Conservation (phyloP, 371 early-diverging fungal genomes). For the Rhizopus stolonifer region DNA sequence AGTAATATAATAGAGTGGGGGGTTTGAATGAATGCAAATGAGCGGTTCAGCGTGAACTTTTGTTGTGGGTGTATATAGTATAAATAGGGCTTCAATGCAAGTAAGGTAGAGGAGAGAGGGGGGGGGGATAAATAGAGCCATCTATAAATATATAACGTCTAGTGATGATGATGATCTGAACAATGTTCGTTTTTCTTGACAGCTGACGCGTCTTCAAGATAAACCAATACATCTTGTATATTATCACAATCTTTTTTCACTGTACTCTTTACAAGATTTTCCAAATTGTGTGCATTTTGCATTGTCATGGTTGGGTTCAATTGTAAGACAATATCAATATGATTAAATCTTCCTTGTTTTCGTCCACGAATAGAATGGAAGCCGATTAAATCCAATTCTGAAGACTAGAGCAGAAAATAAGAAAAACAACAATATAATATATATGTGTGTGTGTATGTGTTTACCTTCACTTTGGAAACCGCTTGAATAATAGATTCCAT, state of each 20-base stretch:
- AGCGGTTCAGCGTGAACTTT: no score
- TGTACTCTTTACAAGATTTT: conserved; percentile 26
- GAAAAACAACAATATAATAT: no score
- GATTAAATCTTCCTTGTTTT: conserved; percentile 46
- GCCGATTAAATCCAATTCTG: conserved; percentile 31
- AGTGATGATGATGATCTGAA: background rate
- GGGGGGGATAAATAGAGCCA: no score
- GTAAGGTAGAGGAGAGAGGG: no score
- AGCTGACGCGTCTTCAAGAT: conserved; percentile 26
- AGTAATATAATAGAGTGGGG: no score
- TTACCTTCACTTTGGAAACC: conserved; percentile 34
- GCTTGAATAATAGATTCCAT: conserved; percentile 25
- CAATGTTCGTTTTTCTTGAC: background rate
- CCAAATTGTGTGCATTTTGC: conserved; percentile 32
- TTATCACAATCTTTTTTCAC: conserved; percentile 31
- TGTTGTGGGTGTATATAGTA: no score
- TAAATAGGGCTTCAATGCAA: no score
- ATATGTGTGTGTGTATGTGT: no score
- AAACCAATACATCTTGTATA: conserved; percentile 40
- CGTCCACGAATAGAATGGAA: conserved; percentile 52
- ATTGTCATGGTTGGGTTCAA: conserved; percentile 33
- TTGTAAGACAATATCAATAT: conserved; percentile 42
- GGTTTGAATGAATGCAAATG: no score
- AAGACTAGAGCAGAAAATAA: no score
- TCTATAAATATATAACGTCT: background rate